Percentiles rank a stretch among this genome's conserved stretches.
Evolutionary conservation across 305 asterid species (phyloP).

Genomic region (Fraxinus greggii): DNA sequence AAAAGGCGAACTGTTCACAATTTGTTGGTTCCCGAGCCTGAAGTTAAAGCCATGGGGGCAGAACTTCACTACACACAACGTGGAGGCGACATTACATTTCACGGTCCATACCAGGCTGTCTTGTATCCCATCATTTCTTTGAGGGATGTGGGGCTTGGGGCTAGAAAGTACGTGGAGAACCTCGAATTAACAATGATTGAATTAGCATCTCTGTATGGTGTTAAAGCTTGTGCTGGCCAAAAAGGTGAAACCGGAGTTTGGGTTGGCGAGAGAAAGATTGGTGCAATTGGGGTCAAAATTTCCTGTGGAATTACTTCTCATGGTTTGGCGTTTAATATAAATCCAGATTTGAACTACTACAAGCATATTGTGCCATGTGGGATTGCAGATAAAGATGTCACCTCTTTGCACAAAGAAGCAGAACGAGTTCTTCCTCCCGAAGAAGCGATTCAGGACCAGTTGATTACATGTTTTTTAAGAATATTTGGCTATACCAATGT

Average conservation of each 20-base stretch:
- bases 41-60: conserved; percentile 66
- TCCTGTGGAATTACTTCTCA: conserved; percentile 78
- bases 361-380: conserved; percentile 90
- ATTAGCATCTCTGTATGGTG: conserved; percentile 61
- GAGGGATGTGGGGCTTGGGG: conserved; percentile 66
- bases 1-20: conserved; percentile 67
- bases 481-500: conserved; percentile 51
- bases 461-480: conserved; percentile 54
- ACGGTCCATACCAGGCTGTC: conserved; percentile 75
- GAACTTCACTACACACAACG: conserved; percentile 74
- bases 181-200: conserved; percentile 80
- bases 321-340: conserved; percentile 70
- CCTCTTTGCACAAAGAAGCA: conserved; percentile 69
- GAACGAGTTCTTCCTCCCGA: conserved; percentile 51
- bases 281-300: conserved; percentile 76
- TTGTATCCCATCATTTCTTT: conserved; percentile 70
- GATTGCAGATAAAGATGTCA: conserved; percentile 70
- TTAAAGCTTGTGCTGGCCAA: conserved; percentile 56
- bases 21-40: conserved; percentile 53
- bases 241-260: conserved; percentile 74
- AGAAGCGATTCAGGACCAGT: conserved; percentile 52
- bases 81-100: conserved; percentile 86
- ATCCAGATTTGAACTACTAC: conserved; percentile 73
- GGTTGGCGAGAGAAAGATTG: conserved; percentile 72
- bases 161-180: conserved; percentile 71